A percentile compares a stretch with the other conserved stretches of the same genome.
These are phyloP conservation scores for Candida hispaniensis DNA, from an alignment of 805 yeast genomes.

Conservation along the genomic window DNA sequence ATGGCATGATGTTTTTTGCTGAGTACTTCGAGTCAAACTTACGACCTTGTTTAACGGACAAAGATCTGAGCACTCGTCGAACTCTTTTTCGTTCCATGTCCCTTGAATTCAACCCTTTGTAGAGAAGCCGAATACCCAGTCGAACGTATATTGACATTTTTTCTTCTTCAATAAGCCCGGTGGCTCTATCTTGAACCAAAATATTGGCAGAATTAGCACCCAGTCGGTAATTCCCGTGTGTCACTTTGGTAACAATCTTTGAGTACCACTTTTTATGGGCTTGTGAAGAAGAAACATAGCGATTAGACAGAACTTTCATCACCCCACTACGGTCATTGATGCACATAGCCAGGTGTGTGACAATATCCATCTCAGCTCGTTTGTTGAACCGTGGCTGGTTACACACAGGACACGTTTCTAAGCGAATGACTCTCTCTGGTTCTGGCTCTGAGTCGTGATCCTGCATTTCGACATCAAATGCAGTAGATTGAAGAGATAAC, in stretches of 20 bases:
- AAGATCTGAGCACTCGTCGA: conserved; percentile 46
- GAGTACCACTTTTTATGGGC: conserved; percentile 88
- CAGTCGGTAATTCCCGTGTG: conserved; percentile 76
- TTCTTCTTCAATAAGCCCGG: conserved; percentile 87
- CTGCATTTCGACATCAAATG: too few species aligned
- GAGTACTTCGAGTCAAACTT: conserved; percentile 71
- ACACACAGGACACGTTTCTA: conserved; percentile 76
- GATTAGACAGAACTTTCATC: conserved; percentile 49
- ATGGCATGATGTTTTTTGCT: conserved; percentile 55
- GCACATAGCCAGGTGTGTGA: conserved; percentile 84
- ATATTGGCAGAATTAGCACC: conserved; percentile 92
- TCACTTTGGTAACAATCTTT: conserved; percentile 67
- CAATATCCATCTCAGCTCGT: conserved; percentile 52
- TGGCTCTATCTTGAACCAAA: conserved; percentile 78
- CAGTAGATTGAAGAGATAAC: too few species aligned
- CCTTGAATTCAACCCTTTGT: conserved; percentile 52
- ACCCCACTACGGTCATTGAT: conserved; percentile 60
- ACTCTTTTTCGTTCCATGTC: conserved; percentile 48
- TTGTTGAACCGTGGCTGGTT: conserved; percentile 44
- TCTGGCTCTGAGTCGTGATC: conserved; percentile 17
- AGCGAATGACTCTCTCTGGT: conserved; percentile 40
- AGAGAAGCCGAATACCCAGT: conserved; percentile 73
- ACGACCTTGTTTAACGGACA: conserved; percentile 71
- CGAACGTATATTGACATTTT: conserved; percentile 84
- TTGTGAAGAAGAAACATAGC: conserved; percentile 66